These are phyloP conservation scores for Crucihimalaya himalaica DNA, from an alignment of 345 rosid species.

Conservation along the genomic window DNA sequence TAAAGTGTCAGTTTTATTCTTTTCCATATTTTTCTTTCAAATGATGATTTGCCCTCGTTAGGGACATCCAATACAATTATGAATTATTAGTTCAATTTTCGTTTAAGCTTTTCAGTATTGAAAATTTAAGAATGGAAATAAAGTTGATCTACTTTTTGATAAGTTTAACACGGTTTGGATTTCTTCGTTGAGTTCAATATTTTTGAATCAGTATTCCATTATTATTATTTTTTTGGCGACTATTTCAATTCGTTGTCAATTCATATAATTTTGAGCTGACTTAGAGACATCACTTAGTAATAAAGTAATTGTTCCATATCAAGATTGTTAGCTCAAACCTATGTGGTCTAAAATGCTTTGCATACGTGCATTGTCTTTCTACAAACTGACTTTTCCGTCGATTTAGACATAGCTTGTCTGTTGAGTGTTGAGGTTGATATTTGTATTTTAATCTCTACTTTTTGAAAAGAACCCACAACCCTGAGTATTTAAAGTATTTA, in stretches of 20 bases:
- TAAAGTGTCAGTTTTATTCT: constrained; percentile 26
- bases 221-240: too few relatives aligned
- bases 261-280: neutral
- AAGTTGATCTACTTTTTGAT: neutral
- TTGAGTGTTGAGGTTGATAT: neutral
- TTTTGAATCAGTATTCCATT: neutral
- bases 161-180: constrained; percentile 1
- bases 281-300: constrained; percentile 20
- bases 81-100: neutral
- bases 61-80: constrained; percentile 3
- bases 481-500: neutral
- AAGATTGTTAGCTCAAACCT: neutral
- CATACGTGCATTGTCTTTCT: constrained; percentile 9
- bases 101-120: constrained; percentile 8
- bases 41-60: neutral
- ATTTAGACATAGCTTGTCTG: neutral
- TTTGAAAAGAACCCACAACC: neutral
- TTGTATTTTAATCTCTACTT: neutral
- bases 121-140: neutral
- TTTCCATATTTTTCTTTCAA: neutral
- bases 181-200: neutral
- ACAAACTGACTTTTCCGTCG: neutral
- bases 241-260: neutral
- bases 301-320: constrained; percentile 15
- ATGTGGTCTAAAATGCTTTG: constrained; percentile 13